Evolutionary conservation across 192 early-diverging fungal species (phyloP).

Genomic region (Linnemannia elongata): DNA sequence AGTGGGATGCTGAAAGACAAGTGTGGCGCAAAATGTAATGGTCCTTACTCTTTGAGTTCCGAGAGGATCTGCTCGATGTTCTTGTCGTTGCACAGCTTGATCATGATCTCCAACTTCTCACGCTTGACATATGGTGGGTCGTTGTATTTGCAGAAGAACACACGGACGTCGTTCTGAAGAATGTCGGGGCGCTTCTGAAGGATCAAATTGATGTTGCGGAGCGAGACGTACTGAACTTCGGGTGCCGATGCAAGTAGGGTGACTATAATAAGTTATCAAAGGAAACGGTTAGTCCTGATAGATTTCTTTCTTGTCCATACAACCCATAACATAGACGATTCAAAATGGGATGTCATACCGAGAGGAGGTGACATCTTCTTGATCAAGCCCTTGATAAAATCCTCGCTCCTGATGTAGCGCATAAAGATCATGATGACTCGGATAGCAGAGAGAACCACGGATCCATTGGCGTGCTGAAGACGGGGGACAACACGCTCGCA

Average conservation of each 20-base stretch:
- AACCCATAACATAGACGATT: background rate
- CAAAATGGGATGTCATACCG: conserved; percentile 56
- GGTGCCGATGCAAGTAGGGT: conserved; percentile 86
- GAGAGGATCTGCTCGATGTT: conserved; percentile 92
- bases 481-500: conserved; percentile 92
- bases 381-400: conserved; percentile 76
- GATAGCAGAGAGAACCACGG: conserved; percentile 93
- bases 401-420: conserved; percentile 71
- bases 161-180: conserved; percentile 90
- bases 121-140: conserved; percentile 97
- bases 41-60: conserved; percentile 89
- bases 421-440: conserved; percentile 85
- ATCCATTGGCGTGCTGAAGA: conserved; percentile 95
- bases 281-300: background rate
- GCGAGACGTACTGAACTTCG: conserved; percentile 96
- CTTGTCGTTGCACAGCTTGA: conserved; percentile 84
- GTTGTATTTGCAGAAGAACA: conserved; percentile 98
- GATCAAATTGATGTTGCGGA: conserved; percentile 95
- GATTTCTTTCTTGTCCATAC: background rate
- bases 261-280: conserved; percentile 56
- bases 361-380: conserved; percentile 95
- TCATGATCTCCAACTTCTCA: conserved; percentile 94
- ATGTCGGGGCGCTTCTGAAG: conserved; percentile 89
- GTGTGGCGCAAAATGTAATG: background rate
- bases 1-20: too few species aligned